Percentiles rank a stretch among this genome's conserved stretches.
phyloP scores from a whole-genome alignment of 371 early-diverging fungal species.

The Mortierella sp. region DNA sequence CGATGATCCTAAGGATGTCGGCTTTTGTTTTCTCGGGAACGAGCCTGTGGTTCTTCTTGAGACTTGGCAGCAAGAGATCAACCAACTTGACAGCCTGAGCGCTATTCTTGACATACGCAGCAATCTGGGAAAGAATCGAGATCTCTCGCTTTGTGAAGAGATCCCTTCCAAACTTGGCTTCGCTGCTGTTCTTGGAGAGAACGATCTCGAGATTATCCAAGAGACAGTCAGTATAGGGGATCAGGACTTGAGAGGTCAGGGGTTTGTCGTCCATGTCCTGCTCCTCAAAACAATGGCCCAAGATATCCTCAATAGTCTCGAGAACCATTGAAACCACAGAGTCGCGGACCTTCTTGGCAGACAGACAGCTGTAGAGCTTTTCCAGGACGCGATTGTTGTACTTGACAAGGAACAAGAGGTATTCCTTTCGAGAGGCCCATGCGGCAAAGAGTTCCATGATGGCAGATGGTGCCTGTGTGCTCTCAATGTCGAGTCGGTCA shows the following conservation, averaged over 20 bases:
- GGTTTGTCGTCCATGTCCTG: slow-evolving; percentile 49
- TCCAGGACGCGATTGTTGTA: slow-evolving; percentile 73
- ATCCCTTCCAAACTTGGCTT: slow-evolving; percentile 63
- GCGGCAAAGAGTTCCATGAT: slow-evolving; percentile 79
- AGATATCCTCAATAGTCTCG: slow-evolving; percentile 79
- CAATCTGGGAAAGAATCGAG: slow-evolving; percentile 79
- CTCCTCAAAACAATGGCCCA: slow-evolving; percentile 60
- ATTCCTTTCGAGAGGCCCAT: slow-evolving; percentile 77
- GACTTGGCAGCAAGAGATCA: slow-evolving; percentile 84
- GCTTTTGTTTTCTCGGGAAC: slow-evolving; percentile 87
- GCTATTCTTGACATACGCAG: slow-evolving; percentile 75
- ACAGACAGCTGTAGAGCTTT: slow-evolving; percentile 74
- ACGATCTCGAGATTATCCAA: slow-evolving; percentile 72
- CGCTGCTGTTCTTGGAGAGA: slow-evolving; percentile 62
- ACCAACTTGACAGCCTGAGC: slow-evolving; percentile 75
- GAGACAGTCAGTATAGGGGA: slow-evolving; percentile 71
- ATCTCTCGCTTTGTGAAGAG: slow-evolving; percentile 79
- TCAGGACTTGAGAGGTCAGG: slow-evolving; percentile 63
- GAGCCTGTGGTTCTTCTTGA: slow-evolving; percentile 73
- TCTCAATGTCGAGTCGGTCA: slow-evolving; percentile 77
- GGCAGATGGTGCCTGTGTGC: slow-evolving; percentile 85
- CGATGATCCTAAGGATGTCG: slow-evolving; percentile 84
- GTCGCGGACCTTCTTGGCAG: slow-evolving; percentile 80
- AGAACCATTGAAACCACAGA: slow-evolving; percentile 76
- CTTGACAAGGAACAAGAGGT: slow-evolving; percentile 72